Evolutionary conservation across 2,329 filamentous ascomycete genomes (phyloP), one percentile per base, ranked within the genome.

Genomic region (Apiospora hydei): DNA sequence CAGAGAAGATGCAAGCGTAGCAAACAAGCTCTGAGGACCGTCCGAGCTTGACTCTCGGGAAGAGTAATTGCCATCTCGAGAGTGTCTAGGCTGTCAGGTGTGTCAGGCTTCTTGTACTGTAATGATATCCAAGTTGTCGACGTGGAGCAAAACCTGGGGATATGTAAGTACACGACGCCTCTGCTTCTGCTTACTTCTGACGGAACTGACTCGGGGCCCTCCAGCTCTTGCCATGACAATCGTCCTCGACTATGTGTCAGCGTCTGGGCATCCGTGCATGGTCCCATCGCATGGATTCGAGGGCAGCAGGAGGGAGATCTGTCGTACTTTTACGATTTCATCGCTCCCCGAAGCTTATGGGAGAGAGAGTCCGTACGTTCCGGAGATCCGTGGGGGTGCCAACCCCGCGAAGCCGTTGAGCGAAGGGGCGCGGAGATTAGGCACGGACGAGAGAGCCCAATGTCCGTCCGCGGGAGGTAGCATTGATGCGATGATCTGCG

Each of bases 11-110:
- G 41, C 13, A 68, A 41, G 57, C 57, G 57, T 64, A 34, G 41
- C 57, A 64, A 41, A 47, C 41, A 46, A n/a, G 30, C 66, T 68
- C 66, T 47, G 24, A 68, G 26, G 66, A 41, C 44, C 66, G 66
- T 47, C 66, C 66, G 66, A 68, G 66, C 66, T 47, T 68, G 66
- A 68, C 66, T 68, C n/a, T 30, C 66, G 66, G 66, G 66, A 68
- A 34, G 34, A 41, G 34, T 64, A 64, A 44, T 47, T 68, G 66
- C 41, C 66, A 68, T 44, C 41, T 46, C 44, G 66, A 68, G 66
- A 68, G 24, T 68, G 66, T 68, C 43, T 46, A 46, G 66, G 43
- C 44, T 47, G 66, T 68, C 66, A 46, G 57, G 34, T 64, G 34
- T 21, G 41, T 41, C 57, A 41, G 18, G 34, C 34, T 64, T 38